These are phyloP conservation scores for Eurotiales sp. DNA, from an alignment of 2,329 filamentous ascomycete genomes.

Conservation along the genomic window DNA sequence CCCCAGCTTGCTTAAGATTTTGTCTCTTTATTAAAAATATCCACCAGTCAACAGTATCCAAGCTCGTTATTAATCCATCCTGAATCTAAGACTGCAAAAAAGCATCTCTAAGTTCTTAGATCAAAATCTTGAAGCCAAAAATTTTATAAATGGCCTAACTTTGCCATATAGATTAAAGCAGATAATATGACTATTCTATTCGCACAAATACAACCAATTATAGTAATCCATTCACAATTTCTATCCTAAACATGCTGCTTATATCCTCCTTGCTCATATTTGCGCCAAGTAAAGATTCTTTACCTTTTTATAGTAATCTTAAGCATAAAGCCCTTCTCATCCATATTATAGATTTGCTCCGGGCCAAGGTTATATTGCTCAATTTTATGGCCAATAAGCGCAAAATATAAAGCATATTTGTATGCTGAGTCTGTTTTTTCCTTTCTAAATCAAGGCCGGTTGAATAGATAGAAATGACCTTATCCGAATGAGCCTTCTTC, in stretches of 20 bases:
- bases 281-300: neutral
- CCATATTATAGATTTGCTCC: neutral
- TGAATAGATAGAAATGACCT: slow-evolving; percentile 1
- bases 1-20: neutral
- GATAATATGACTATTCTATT: slow-evolving; percentile 14
- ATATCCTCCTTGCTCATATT: slow-evolving; percentile 10
- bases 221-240: slow-evolving; percentile 22
- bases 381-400: neutral
- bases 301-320: neutral
- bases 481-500: neutral
- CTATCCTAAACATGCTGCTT: slow-evolving; percentile 17
- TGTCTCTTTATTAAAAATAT: slow-evolving; percentile 1
- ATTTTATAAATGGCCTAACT: slow-evolving; percentile 17
- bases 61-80: slow-evolving; percentile 4
- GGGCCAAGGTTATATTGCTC: neutral
- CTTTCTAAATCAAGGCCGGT: slow-evolving; percentile 1
- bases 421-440: neutral
- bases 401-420: slow-evolving; percentile 3
- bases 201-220: neutral
- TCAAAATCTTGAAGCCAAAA: slow-evolving; percentile 17
- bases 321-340: neutral
- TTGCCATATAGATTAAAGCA: slow-evolving; percentile 20
- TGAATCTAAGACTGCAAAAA: neutral
- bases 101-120: neutral
- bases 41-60: neutral